Conservation (phyloP, 441 rosid genomes). For the Syzygium malaccense region DNA sequence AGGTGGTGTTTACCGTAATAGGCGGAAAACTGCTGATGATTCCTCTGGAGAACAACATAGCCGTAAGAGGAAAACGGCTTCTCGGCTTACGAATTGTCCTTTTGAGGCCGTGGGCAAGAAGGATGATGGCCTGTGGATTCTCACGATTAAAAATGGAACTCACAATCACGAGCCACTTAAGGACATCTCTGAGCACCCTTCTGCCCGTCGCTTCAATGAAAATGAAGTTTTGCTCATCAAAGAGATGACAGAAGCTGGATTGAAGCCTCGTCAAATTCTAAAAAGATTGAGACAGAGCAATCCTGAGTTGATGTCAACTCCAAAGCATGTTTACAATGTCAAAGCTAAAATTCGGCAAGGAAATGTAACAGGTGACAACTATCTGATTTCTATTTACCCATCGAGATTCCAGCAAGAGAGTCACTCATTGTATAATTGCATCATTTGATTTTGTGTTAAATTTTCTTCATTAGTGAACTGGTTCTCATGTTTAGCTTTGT, state of each 20-base stretch:
- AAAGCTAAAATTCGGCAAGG: conserved; percentile 70
- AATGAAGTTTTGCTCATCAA: conserved; percentile 50
- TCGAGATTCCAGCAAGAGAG: neutral
- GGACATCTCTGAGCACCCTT: conserved; percentile 61
- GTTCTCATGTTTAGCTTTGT: neutral
- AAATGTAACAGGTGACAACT: conserved; percentile 27
- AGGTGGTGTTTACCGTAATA: conserved; percentile 57
- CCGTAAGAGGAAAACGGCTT: conserved; percentile 50
- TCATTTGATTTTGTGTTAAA: neutral
- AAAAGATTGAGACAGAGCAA: conserved; percentile 48
- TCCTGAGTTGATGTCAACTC: conserved; percentile 51
- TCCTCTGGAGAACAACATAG: conserved; percentile 22
- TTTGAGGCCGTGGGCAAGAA: conserved; percentile 57
- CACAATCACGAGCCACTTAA: conserved; percentile 58
- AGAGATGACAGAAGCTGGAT: conserved; percentile 55
- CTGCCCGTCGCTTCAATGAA: conserved; percentile 50
- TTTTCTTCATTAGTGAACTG: neutral
- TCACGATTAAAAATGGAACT: conserved; percentile 38
- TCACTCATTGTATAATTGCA: neutral
- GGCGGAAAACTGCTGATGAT: conserved; percentile 30
- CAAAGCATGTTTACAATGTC: conserved; percentile 59
- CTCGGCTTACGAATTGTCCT: conserved; percentile 59
- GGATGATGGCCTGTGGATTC: conserved; percentile 55
- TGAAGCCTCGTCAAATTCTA: conserved; percentile 58
- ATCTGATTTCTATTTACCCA: neutral